phyloP scores from a whole-genome alignment of 108 stramenopile species.

The Conticribra weissflogii region DNA sequence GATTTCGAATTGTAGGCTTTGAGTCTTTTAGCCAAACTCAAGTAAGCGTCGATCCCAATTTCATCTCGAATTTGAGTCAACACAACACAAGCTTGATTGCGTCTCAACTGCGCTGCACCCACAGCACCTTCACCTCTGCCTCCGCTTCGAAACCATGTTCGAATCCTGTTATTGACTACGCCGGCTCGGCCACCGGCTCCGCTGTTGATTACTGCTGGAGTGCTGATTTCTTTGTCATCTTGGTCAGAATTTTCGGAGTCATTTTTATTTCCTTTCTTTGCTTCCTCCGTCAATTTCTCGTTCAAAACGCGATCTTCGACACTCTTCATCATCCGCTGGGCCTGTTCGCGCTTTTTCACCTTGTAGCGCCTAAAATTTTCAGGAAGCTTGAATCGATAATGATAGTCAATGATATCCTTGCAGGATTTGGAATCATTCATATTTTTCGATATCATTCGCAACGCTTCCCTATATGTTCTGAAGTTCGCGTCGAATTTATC shows the following conservation, averaged over 20 bases:
- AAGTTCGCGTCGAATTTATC: slow-evolving; percentile 73
- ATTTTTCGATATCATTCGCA: slow-evolving; percentile 70
- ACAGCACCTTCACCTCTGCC: slow-evolving; percentile 48
- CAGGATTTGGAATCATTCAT: slow-evolving; percentile 52
- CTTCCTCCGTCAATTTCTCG: slow-evolving; percentile 35
- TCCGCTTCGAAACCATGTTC: slow-evolving; percentile 54
- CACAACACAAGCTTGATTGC: slow-evolving; percentile 58
- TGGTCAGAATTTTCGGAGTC: slow-evolving; percentile 25
- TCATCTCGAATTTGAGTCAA: slow-evolving; percentile 57
- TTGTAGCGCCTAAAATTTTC: slow-evolving; percentile 85
- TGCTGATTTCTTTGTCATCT: slow-evolving; percentile 30
- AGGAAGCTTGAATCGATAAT: slow-evolving; percentile 89
- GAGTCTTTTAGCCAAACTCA: slow-evolving; percentile 48
- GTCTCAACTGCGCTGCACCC: slow-evolving; percentile 55
- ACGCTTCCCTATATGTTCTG: slow-evolving; percentile 69
- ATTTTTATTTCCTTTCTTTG: slow-evolving; percentile 23
- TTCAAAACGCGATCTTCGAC: slow-evolving; percentile 68
- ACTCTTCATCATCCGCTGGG: slow-evolving; percentile 75
- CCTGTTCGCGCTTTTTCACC: slow-evolving; percentile 80
- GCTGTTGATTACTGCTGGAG: neutral
- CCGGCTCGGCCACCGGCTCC: slow-evolving; percentile 11
- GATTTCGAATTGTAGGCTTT: slow-evolving; percentile 48
- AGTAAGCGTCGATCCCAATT: slow-evolving; percentile 58
- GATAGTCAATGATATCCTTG: slow-evolving; percentile 83
- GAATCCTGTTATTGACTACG: slow-evolving; percentile 32